Evolutionary conservation across 2,329 filamentous ascomycete species (phyloP), one percentile per base, ranked within the genome.

Genomic region (Sarocladiaceae sp.): DNA sequence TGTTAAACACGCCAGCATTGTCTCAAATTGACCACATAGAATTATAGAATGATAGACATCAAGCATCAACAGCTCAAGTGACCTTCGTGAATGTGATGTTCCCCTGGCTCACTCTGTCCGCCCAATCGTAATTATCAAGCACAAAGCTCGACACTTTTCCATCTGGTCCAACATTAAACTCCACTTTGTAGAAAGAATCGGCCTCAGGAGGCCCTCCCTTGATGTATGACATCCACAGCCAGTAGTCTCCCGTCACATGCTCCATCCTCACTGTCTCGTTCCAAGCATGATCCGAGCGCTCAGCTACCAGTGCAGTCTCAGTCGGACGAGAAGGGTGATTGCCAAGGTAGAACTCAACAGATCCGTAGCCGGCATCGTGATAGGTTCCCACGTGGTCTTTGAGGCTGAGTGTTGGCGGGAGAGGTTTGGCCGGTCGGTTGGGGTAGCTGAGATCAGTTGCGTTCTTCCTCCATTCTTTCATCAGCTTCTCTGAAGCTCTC

Each of bases 371-470:
- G 2, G 68, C 66, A 51, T 78, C 66, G 54, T 61, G 69, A 56
- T 78, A 79, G 2, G 64, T 71, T 3, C 76, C 76, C 2, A 60
- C 57, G 18, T 66, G 53, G 1, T 59, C 54, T 54, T 71, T 70
- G 31, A 59, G 58, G 15, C 58, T 54, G 3, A 76, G 57, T 0
- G 70, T 65, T 15, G 62, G 63, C 3, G 70, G 69, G 26, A 71
- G 44, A 1, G 66, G 61, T 15, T 66, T 66, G 2, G 62, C 35
- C 1, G 71, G 66, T 3, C 65, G 64, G 6, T 65, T 46, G 0
- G 73, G 72, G 54, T 71, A 78, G 29, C 71, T 57, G 1, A 56
- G 55, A 4, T 71, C 60, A 2, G 67, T 55, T 1, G 66, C 66
- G 2, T 66, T 65, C 3, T 15, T 17, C 15, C 67, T 58, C 48